Evolutionary conservation across 148 eudicot species (phyloP).

Genomic region (Oxyria digyna): DNA sequence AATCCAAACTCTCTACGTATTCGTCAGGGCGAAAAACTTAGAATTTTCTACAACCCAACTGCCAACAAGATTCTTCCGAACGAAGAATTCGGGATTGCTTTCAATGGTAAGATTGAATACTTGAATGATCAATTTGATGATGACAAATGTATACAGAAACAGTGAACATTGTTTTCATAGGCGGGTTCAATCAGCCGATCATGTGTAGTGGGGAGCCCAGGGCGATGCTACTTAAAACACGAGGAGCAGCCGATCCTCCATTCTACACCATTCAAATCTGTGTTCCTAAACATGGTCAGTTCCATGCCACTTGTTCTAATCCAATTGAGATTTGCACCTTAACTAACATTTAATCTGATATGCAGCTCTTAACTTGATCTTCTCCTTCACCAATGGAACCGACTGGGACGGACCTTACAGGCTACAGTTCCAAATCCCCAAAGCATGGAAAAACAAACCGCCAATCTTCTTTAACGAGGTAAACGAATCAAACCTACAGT

Average conservation of each 20-base stretch:
- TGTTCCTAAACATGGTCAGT: constrained; percentile 81
- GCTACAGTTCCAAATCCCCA: constrained; percentile 78
- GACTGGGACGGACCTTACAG: constrained; percentile 97
- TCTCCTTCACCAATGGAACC: constrained; percentile 80
- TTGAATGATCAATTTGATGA: no score
- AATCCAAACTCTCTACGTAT: background rate
- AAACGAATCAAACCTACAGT: background rate
- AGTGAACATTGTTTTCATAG: no score
- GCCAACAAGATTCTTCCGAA: constrained; percentile 63
- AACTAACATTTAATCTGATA: no score
- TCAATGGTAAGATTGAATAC: constrained; percentile 70
- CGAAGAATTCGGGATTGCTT: constrained; percentile 68
- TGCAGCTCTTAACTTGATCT: constrained; percentile 70
- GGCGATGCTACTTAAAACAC: constrained; percentile 56
- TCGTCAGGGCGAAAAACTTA: constrained; percentile 58
- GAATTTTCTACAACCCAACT: constrained; percentile 79
- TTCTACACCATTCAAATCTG: constrained; percentile 74
- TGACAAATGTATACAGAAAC: no score
- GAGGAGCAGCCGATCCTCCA: constrained; percentile 82
- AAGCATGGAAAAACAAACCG: constrained; percentile 49
- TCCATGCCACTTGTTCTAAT: background rate
- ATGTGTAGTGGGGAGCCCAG: constrained; percentile 98
- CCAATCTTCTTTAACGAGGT: constrained; percentile 59
- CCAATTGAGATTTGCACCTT: no score
- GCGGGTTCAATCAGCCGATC: constrained; percentile 95